Conservation (phyloP, 495 filamentous ascomycete genomes). For the Podospora pseudopauciseta region DNA sequence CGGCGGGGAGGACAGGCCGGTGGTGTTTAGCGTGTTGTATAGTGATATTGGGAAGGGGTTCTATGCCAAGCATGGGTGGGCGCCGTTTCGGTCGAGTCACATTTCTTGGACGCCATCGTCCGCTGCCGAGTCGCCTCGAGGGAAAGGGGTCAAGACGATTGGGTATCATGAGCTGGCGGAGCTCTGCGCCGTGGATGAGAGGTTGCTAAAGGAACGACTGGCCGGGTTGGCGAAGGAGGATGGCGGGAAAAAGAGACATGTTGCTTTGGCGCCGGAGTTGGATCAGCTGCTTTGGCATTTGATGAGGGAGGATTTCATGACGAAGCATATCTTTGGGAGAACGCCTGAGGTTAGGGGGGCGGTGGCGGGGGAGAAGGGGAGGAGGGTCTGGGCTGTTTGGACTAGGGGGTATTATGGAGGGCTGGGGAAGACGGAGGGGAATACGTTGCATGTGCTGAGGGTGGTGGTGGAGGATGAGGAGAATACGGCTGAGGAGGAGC, state of each 20-base stretch:
- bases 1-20: constrained; percentile 25
- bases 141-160: constrained; percentile 34
- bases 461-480: constrained; percentile 64
- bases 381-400: constrained; percentile 76
- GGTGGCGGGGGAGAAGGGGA: constrained; percentile 47
- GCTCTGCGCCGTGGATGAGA: constrained; percentile 58
- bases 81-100: constrained; percentile 66
- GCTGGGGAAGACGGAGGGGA: constrained; percentile 46
- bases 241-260: constrained; percentile 36
- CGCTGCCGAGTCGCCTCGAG: constrained; percentile 28
- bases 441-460: constrained; percentile 74
- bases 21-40: constrained; percentile 71
- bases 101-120: constrained; percentile 52
- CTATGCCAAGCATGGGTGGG: constrained; percentile 81
- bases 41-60: constrained; percentile 96
- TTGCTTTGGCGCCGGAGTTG: constrained; percentile 71
- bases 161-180: constrained; percentile 50
- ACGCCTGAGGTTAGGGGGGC: constrained; percentile 66
- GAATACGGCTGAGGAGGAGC: constrained; percentile 30
- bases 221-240: not conserved
- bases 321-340: constrained; percentile 47
- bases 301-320: constrained; percentile 80
- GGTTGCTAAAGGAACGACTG: constrained; percentile 41
- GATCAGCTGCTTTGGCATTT: constrained; percentile 81
- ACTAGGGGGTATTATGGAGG: constrained; percentile 62